These are phyloP conservation scores for Lentinus tigrinus DNA, from an alignment of 768 basidiomycete genomes.

Conservation along the genomic window DNA sequence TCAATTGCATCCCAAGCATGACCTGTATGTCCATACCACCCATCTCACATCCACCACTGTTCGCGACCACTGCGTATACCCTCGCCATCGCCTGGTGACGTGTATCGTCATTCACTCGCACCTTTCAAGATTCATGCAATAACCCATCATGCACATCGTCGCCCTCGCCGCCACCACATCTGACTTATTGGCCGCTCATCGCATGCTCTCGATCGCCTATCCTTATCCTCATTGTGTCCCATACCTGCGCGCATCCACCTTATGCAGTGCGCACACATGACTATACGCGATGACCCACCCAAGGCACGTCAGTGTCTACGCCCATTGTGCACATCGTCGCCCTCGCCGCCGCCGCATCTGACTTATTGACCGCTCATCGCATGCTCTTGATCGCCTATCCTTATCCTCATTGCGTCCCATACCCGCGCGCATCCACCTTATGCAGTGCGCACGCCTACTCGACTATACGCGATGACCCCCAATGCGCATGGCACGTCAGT, in stretches of 20 bases:
- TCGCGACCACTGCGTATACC: slow-evolving; percentile 12
- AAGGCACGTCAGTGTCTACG: too few relatives aligned
- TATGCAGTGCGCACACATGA: too few relatives aligned
- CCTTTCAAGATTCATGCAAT: too few relatives aligned
- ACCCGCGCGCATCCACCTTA: background rate
- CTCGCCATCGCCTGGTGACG: background rate
- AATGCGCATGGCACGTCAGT: too few relatives aligned
- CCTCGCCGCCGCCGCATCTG: background rate
- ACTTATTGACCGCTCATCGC: slow-evolving; percentile 12
- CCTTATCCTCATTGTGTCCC: background rate
- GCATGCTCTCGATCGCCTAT: slow-evolving; percentile 8
- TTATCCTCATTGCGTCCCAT: background rate
- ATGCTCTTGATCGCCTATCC: slow-evolving; percentile 7
- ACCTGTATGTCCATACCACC: slow-evolving; percentile 5
- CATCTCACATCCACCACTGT: slow-evolving; percentile 6
- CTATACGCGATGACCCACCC: too few relatives aligned
- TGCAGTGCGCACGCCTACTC: too few relatives aligned
- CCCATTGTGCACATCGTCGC: background rate
- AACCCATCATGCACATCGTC: background rate
- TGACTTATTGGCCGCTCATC: slow-evolving; percentile 11
- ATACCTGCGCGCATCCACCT: background rate
- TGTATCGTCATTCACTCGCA: background rate
- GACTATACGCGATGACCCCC: too few relatives aligned
- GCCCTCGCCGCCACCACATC: background rate
- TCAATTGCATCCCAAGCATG: background rate